phyloP scores from a whole-genome alignment of 768 basidiomycete genomes.

The Termitomyces sp. region DNA sequence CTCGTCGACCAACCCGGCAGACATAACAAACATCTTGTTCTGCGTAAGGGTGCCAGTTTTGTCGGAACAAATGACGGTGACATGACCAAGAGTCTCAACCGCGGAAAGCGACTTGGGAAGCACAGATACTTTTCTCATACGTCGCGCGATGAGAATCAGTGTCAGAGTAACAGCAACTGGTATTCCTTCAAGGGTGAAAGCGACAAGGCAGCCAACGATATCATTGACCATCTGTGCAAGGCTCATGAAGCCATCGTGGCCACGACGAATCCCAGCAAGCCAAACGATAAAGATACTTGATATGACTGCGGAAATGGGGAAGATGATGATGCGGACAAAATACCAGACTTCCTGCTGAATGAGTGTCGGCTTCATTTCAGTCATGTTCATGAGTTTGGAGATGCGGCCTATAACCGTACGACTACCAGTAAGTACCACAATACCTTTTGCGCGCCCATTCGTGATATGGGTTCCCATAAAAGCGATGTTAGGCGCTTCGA shows the following conservation, averaged over 20 bases:
- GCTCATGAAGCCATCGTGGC: constrained; percentile 40
- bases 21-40: no score
- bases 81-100: constrained; percentile 61
- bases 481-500: constrained; percentile 42
- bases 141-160: constrained; percentile 19
- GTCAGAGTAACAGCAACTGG: constrained; percentile 55
- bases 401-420: no score
- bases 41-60: no score
- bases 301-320: constrained; percentile 32
- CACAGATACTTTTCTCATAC: constrained; percentile 10
- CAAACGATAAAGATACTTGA: constrained; percentile 37
- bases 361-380: no score
- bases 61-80: no score
- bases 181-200: constrained; percentile 41
- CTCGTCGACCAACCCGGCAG: constrained; percentile 31
- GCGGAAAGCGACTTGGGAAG: constrained; percentile 48
- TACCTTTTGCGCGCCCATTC: constrained; percentile 35
- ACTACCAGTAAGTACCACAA: constrained; percentile 38
- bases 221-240: constrained; percentile 48
- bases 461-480: constrained; percentile 39
- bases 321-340: constrained; percentile 47
- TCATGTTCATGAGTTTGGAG: no score
- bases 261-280: constrained; percentile 35
- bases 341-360: no score
- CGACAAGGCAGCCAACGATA: constrained; percentile 41